phyloP scores from a whole-genome alignment of 164 flowering plant genomes.

The Pachysandra terminalis region DNA sequence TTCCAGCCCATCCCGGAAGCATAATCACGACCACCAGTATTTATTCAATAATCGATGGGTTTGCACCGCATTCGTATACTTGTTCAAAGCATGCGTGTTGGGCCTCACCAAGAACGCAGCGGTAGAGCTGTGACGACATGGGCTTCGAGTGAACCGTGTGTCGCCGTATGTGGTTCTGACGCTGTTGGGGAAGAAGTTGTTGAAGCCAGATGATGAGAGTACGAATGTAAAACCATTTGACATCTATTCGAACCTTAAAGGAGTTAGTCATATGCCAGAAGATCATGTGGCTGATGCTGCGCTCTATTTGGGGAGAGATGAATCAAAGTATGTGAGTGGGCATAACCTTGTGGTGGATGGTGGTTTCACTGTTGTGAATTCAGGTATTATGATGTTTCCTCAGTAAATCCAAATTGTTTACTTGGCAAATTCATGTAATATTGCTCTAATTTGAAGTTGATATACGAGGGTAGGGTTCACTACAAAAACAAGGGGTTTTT shows the following conservation, averaged over 20 bases:
- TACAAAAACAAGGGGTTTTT: no score
- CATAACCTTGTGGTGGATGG: no score
- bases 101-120: slow-evolving; percentile 43
- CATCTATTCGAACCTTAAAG: slow-evolving; percentile 18
- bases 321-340: no score
- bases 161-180: slow-evolving; percentile 36
- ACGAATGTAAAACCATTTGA: slow-evolving; percentile 7
- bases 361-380: slow-evolving; percentile 12
- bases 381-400: neutral
- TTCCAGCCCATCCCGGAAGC: slow-evolving; percentile 26
- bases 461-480: no score
- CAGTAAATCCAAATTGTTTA: no score
- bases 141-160: slow-evolving; percentile 47
- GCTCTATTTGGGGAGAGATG: no score
- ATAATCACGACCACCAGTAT: slow-evolving; percentile 30
- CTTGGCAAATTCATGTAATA: no score
- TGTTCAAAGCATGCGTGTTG: slow-evolving; percentile 42
- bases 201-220: no score
- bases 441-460: no score
- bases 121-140: slow-evolving; percentile 43
- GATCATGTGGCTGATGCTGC: slow-evolving; percentile 36
- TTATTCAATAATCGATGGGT: no score
- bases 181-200: no score
- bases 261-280: slow-evolving; percentile 18
- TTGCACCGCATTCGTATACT: no score